Evolutionary conservation across 164 flowering plant species (phyloP).

Genomic region (Magnolia sinica): DNA sequence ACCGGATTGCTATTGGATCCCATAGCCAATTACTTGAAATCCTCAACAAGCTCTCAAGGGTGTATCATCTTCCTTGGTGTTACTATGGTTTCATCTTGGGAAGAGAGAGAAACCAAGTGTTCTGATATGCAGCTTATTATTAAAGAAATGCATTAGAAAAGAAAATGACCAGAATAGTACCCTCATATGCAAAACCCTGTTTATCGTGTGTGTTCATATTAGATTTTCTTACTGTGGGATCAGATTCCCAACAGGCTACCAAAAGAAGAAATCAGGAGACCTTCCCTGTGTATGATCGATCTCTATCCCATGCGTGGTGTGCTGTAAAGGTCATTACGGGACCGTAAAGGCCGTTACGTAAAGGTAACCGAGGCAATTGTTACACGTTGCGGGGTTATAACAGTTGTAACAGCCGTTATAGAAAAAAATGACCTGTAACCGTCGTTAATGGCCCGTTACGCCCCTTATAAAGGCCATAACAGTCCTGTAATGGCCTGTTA

Average conservation of each 20-base stretch:
- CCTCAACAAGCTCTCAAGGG: background rate
- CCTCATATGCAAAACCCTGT: too few relatives aligned
- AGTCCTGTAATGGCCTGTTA: too few relatives aligned
- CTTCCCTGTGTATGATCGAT: background rate
- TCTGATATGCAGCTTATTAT: background rate
- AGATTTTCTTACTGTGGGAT: background rate
- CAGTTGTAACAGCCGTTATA: too few relatives aligned
- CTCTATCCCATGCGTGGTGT: background rate
- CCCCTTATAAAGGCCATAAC: too few relatives aligned
- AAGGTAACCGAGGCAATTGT: too few relatives aligned
- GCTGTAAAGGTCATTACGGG: too few relatives aligned
- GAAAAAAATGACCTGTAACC: too few relatives aligned
- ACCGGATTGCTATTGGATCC: background rate
- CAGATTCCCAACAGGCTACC: background rate
- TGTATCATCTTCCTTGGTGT: background rate
- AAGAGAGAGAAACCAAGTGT: background rate
- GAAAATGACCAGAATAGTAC: background rate
- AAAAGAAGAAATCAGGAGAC: background rate
- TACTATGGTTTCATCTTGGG: background rate
- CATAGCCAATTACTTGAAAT: background rate
- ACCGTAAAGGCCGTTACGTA: too few relatives aligned
- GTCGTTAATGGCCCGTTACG: too few relatives aligned
- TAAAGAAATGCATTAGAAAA: background rate
- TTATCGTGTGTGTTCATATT: background rate
- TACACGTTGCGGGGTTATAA: too few relatives aligned